phyloP scores from a whole-genome alignment of 768 basidiomycete species.

The Termitomyces sp. region DNA sequence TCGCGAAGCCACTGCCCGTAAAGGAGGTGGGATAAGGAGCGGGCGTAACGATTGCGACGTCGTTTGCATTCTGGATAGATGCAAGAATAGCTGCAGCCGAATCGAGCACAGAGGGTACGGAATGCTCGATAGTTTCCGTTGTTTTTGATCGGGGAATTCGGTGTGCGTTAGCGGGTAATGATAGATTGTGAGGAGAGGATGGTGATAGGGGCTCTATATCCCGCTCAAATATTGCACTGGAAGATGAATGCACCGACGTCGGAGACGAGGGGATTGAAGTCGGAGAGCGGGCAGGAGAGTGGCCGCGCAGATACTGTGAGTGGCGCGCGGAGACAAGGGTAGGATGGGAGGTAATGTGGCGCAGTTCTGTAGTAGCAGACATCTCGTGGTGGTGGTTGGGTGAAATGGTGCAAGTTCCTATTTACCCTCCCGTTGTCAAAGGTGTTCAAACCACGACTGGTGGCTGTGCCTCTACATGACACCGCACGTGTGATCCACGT shows the following conservation, averaged over 20 bases:
- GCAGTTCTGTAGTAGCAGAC: constrained; percentile 34
- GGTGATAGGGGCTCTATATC: constrained; percentile 70
- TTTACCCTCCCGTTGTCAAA: background rate
- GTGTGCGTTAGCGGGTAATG: constrained; percentile 55
- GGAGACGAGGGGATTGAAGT: constrained; percentile 78
- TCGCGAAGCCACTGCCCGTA: constrained; percentile 54
- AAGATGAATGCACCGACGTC: constrained; percentile 77
- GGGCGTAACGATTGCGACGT: constrained; percentile 64
- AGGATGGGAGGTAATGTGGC: constrained; percentile 52
- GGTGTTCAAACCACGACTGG: background rate
- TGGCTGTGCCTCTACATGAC: constrained; percentile 1
- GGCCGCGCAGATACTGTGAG: constrained; percentile 37
- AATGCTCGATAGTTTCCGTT: constrained; percentile 71
- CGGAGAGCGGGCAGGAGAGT: constrained; percentile 45
- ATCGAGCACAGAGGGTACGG: constrained; percentile 84
- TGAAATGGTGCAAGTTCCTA: background rate
- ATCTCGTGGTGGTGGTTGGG: constrained; percentile 2
- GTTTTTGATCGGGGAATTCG: constrained; percentile 68
- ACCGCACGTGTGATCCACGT: background rate
- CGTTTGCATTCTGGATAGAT: constrained; percentile 36
- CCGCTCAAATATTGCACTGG: constrained; percentile 88
- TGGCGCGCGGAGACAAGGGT: constrained; percentile 37
- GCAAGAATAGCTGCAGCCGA: constrained; percentile 75
- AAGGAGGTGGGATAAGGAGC: constrained; percentile 18
- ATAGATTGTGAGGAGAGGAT: constrained; percentile 18